Base-by-base conservation (phyloP, 1,139 yeast species). In the Blastobotrys serpentis region DNA sequence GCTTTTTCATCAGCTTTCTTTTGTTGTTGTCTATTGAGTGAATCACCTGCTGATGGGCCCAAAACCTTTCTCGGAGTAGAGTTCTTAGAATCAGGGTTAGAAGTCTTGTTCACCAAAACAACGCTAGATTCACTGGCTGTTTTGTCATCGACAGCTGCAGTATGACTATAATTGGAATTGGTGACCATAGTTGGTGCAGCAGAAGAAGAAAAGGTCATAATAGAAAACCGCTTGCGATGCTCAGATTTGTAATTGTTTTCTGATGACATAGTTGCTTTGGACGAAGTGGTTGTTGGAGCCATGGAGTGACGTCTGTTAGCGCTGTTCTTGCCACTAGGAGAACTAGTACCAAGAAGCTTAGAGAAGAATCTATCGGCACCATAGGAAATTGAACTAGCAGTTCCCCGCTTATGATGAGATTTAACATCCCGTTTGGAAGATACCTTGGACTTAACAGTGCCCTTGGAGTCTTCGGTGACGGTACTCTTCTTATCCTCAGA, bases 361-460 rank as follows among this genome's bases (percentile, higher is more conserved):
- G 65, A 55, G 42, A 61, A 57, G 19, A 57, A 48, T 44, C 54
- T 54, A 49, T 60, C 64, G 6, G 63, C 63, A 6, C 62, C 62
- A 42, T 60, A 62, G 2, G 67, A 63, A 19, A 63, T 60, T 41
- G 62, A 55, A 26, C 62, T 57, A 16, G 62, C 57, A 3, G 58
- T 62, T 11, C 40, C 40, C 14, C 64, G 57, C 10, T 56, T 52
- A 46, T 61, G 64, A 4, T 50, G 23, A 11, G 29, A 13, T 14
- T 16, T 17, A 10, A 29, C 13, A 18, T 34, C 36, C 2, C 25
- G 26, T n/a, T 22, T 33, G 3, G 49, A 30, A 5, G 33, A 25
- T 11, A 17, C 19, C 8, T 16, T 23, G 8, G 42, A 19, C 22
- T 14, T 32, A 16, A 30, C 44, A 18, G 34, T 23, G 16, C 13